These are phyloP conservation scores for Zygosaccharomyces bailii DNA, from an alignment of 805 yeast species.

Conservation along the genomic window DNA sequence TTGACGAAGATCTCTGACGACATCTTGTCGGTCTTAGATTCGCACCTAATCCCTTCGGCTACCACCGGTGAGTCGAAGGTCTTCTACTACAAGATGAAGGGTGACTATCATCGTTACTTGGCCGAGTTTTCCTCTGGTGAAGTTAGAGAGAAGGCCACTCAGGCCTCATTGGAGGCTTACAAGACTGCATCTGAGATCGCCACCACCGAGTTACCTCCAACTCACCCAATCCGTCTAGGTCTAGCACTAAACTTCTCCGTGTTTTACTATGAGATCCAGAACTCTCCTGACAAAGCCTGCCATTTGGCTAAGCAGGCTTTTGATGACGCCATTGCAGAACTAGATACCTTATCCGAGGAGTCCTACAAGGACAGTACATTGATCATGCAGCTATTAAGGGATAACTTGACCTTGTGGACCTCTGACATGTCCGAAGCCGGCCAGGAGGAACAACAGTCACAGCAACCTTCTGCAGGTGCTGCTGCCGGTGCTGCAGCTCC, in stretches of 20 bases:
- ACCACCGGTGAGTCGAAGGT: slow-evolving; percentile 97
- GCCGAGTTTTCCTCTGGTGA: slow-evolving; percentile 94
- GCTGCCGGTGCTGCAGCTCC: slow-evolving; percentile 31
- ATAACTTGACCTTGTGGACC: slow-evolving; percentile 97
- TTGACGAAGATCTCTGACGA: slow-evolving; percentile 92
- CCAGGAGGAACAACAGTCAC: slow-evolving; percentile 45
- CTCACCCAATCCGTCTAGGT: slow-evolving; percentile 97
- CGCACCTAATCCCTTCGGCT: slow-evolving; percentile 90
- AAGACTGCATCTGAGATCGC: slow-evolving; percentile 96
- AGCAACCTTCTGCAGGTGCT: slow-evolving; percentile 29
- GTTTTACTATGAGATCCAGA: slow-evolving; percentile 95
- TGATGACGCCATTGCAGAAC: slow-evolving; percentile 98
- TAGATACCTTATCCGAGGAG: slow-evolving; percentile 96
- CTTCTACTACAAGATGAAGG: slow-evolving; percentile 98
- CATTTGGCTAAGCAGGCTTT: slow-evolving; percentile 98
- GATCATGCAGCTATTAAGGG: slow-evolving; percentile 98
- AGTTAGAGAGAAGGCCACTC: slow-evolving; percentile 89
- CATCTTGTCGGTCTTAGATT: slow-evolving; percentile 79
- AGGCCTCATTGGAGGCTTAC: slow-evolving; percentile 89
- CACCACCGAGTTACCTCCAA: slow-evolving; percentile 93
- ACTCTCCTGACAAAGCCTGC: slow-evolving; percentile 98
- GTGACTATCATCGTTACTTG: slow-evolving; percentile 98
- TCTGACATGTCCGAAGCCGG: slow-evolving; percentile 85
- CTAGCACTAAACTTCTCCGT: slow-evolving; percentile 97
- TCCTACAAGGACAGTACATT: slow-evolving; percentile 97